A percentile compares a stretch with the other conserved stretches of the same genome.
Evolutionary conservation across 441 rosid genomes (phyloP).

Genomic region (Metrosideros polymorpha): DNA sequence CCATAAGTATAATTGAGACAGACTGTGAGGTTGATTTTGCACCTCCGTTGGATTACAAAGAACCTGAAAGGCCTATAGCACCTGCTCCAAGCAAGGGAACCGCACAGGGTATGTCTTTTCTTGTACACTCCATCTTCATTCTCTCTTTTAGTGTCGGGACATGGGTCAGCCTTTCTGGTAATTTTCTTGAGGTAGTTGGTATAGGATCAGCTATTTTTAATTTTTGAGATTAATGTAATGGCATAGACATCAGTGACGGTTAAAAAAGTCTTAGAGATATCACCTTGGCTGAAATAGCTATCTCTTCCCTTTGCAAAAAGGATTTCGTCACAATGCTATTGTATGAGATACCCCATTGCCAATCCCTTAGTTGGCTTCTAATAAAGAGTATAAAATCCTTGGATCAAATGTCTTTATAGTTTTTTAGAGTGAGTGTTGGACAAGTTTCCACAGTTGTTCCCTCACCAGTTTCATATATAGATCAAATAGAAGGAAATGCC

Average conservation of each 20-base stretch:
- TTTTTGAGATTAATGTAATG: background rate
- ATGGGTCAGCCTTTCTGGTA: background rate
- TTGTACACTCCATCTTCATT: background rate
- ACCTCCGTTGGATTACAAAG: slow-evolving; percentile 93
- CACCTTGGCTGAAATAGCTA: background rate
- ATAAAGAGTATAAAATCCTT: background rate
- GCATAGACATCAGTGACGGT: background rate
- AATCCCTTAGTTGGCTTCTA: background rate
- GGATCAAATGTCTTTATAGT: background rate
- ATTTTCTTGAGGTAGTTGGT: background rate
- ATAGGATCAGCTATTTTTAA: background rate
- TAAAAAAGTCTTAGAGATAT: background rate
- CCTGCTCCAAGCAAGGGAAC: slow-evolving; percentile 33
- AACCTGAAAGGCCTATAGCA: slow-evolving; percentile 61
- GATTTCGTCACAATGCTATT: background rate
- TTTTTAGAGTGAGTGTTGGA: background rate
- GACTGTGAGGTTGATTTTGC: slow-evolving; percentile 99
- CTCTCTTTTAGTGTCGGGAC: background rate
- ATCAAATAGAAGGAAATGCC: background rate
- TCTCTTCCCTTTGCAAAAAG: background rate
- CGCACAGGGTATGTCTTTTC: slow-evolving; percentile 42
- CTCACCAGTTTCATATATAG: background rate
- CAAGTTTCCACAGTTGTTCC: background rate
- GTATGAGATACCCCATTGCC: background rate
- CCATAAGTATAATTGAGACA: slow-evolving; percentile 93